Evolutionary conservation across 2,329 filamentous ascomycete species (phyloP).

Genomic region (Orbilia brochopaga): DNA sequence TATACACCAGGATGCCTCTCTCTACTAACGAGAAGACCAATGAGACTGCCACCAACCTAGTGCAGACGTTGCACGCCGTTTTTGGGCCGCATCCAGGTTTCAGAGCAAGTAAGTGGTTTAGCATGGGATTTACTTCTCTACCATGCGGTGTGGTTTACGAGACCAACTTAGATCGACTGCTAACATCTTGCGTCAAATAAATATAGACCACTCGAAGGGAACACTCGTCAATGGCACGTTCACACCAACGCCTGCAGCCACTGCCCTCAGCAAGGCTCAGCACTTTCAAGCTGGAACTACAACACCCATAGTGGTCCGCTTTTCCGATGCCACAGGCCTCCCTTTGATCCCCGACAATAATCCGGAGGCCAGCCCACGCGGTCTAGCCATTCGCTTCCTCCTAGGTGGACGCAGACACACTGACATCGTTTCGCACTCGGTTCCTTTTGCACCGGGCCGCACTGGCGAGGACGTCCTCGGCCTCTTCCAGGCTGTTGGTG

Average conservation of each 20-base stretch:
- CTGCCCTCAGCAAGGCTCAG: slow-evolving; percentile 60
- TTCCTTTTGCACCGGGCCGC: slow-evolving; percentile 63
- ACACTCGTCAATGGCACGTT: slow-evolving; percentile 64
- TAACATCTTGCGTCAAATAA: neutral
- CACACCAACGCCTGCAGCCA: slow-evolving; percentile 60
- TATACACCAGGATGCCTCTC: slow-evolving; percentile 60
- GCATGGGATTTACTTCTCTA: neutral
- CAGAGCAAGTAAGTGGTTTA: slow-evolving; percentile 57
- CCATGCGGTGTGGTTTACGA: neutral
- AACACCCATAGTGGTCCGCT: slow-evolving; percentile 62
- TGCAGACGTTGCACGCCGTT: slow-evolving; percentile 58
- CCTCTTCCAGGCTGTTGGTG: slow-evolving; percentile 16
- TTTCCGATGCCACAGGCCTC: slow-evolving; percentile 64
- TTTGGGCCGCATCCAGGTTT: slow-evolving; percentile 59
- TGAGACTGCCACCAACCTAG: slow-evolving; percentile 57
- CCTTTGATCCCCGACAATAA: slow-evolving; percentile 63
- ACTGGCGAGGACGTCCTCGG: slow-evolving; percentile 63
- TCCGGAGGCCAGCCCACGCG: slow-evolving; percentile 61
- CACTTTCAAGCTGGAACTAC: slow-evolving; percentile 61
- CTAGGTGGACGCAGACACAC: slow-evolving; percentile 63
- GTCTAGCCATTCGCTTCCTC: slow-evolving; percentile 62
- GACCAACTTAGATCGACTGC: slow-evolving; percentile 23
- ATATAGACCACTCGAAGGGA: slow-evolving; percentile 65
- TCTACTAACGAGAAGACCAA: slow-evolving; percentile 59
- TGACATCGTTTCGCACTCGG: slow-evolving; percentile 65